Base-by-base conservation (phyloP, 169 alveolate species). In the Plasmodium inui region DNA sequence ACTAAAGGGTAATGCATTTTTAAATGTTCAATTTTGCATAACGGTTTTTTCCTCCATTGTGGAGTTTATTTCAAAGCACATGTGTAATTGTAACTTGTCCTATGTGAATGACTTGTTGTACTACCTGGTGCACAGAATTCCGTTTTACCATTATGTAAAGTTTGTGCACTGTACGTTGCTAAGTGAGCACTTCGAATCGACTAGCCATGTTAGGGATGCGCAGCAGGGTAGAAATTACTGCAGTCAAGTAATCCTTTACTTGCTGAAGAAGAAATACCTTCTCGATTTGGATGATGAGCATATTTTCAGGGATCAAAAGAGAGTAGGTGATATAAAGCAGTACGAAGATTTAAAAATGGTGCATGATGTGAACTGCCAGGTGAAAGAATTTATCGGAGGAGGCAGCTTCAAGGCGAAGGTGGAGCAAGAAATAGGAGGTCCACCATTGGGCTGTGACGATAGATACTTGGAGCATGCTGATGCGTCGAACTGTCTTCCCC, bases 261-360 rank as follows among this genome's bases (percentile, higher is more conserved):
- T 89, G 55, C 46, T 89, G 82, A 89, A 89, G 82, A 89, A 78
- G 72, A 79, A 89, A 57, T 89, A 34, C 12, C 79, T 89, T 26
- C 28, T 89, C 30, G 94, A 79, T 79, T 19, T 89, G 82, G 73
- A 89, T 22, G 89, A 89, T 41, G 73, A 78, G 22, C 32, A 70
- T 55, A 79, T 89, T 79, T 57, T 89, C 71, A 78, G 94, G 14
- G 94, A 89, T 53, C 61, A 89, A 39, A 89, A 50, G 50, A 79
- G 74, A 39, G 82, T 89, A 57, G 88, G 71, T 14, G 53, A 57
- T 61, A 41, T 89, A 57, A 53, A 6, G 22, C 28, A 39, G 17
- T 89, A 26, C 70, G 53, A 79, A 14, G 61, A 79, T 61, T 57
- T 89, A 12, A 61, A 39, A 14, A 26, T 89, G 70, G 39, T 89